These are phyloP conservation scores for Eragrostis nindensis DNA, from an alignment of 176 grass and related monocot genomes.

Conservation along the genomic window DNA sequence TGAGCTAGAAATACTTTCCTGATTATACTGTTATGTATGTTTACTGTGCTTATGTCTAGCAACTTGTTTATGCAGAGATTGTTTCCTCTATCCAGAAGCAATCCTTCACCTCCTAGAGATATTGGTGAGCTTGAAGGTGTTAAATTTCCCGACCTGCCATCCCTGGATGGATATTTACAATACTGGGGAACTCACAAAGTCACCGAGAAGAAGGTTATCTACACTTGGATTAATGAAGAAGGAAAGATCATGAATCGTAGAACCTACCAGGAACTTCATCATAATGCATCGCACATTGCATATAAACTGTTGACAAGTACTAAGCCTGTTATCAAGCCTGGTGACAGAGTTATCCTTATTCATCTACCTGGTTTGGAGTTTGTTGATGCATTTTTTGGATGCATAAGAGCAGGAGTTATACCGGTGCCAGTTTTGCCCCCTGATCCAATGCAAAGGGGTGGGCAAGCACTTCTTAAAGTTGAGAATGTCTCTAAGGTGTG, in stretches of 20 bases:
- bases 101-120: constrained; percentile 58
- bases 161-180: constrained; percentile 64
- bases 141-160: constrained; percentile 61
- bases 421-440: constrained; percentile 75
- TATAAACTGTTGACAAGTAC: constrained; percentile 55
- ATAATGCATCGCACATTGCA: constrained; percentile 67
- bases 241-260: constrained; percentile 61
- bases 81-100: constrained; percentile 52
- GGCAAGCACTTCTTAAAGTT: constrained; percentile 75
- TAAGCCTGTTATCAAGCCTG: constrained; percentile 60
- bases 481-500: constrained; percentile 69
- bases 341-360: constrained; percentile 70
- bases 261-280: constrained; percentile 68
- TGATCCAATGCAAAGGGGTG: constrained; percentile 68
- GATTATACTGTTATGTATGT: not conserved
- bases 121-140: constrained; percentile 67
- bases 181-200: constrained; percentile 69
- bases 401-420: constrained; percentile 67
- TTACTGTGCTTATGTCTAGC: constrained; percentile 23
- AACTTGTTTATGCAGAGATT: constrained; percentile 64
- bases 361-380: constrained; percentile 76
- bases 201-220: constrained; percentile 52
- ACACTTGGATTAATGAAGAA: constrained; percentile 77
- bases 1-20: constrained; percentile 30
- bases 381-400: constrained; percentile 75